Conservation (phyloP, 1,284 basidiomycete genomes). For the Coniophora puteana region DNA sequence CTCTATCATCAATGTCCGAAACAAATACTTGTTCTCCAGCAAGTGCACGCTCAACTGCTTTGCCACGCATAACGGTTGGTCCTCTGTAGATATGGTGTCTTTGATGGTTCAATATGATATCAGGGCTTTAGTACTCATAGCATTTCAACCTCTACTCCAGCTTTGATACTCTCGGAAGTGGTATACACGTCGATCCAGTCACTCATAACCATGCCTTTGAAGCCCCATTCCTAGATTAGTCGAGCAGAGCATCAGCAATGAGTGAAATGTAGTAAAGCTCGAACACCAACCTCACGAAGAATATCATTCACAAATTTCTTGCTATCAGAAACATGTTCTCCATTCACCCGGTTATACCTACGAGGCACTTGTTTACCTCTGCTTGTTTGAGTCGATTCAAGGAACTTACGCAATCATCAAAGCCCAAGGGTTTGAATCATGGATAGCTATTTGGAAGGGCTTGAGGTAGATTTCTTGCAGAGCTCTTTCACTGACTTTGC, state of each 20-base stretch:
- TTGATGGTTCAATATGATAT: conserved; percentile 9
- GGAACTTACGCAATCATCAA: conserved; percentile 39
- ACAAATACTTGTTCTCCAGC: conserved; percentile 37
- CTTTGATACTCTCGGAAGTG: conserved; percentile 46
- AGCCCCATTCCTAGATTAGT: conserved; percentile 32
- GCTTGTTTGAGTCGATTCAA: not conserved
- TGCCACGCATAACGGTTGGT: conserved; percentile 43
- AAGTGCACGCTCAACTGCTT: conserved; percentile 37
- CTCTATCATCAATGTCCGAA: conserved; percentile 35
- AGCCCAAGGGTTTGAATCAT: conserved; percentile 40
- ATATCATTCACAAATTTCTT: conserved; percentile 41
- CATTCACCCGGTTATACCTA: conserved; percentile 55
- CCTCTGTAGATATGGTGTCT: conserved; percentile 27
- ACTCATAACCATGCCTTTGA: conserved; percentile 40
- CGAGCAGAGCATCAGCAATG: not conserved
- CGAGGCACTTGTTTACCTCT: not conserved
- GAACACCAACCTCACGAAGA: conserved; percentile 35
- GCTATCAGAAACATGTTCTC: conserved; percentile 44
- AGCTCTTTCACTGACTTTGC: conserved; percentile 49
- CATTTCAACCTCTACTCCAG: conserved; percentile 59
- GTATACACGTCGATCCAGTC: conserved; percentile 55
- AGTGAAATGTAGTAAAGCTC: not conserved
- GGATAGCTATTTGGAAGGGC: conserved; percentile 42
- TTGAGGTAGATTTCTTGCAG: conserved; percentile 56
- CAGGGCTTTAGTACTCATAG: conserved; percentile 25